A percentile compares a stretch with the other conserved stretches of the same genome.
These are phyloP conservation scores for Leavenworthia alabamica DNA, from an alignment of 345 rosid species.

Conservation along the genomic window DNA sequence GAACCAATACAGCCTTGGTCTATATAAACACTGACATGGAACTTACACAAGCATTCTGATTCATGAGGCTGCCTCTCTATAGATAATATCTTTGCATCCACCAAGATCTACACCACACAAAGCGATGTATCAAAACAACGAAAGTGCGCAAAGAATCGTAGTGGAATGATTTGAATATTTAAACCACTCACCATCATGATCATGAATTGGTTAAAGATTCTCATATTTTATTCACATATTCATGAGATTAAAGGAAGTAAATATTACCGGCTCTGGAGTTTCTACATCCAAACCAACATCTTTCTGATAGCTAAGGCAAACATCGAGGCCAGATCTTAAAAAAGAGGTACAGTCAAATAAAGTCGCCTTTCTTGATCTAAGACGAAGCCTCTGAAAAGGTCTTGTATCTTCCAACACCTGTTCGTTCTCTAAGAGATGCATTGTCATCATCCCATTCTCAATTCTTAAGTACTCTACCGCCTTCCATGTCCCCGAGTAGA, in stretches of 20 bases:
- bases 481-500: slow-evolving; percentile 54
- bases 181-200: neutral
- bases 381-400: slow-evolving; percentile 51
- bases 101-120: slow-evolving; percentile 48
- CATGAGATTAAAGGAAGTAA: neutral
- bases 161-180: neutral
- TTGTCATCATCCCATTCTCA: slow-evolving; percentile 42
- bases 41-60: slow-evolving; percentile 52
- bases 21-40: slow-evolving; percentile 48
- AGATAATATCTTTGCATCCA: slow-evolving; percentile 71
- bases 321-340: slow-evolving; percentile 70
- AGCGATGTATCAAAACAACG: neutral
- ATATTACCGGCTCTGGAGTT: slow-evolving; percentile 40
- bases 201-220: neutral
- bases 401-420: slow-evolving; percentile 31
- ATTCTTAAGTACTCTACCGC: slow-evolving; percentile 47
- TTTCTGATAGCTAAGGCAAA: slow-evolving; percentile 48
- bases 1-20: slow-evolving; percentile 53
- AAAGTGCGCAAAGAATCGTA: neutral
- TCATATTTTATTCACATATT: neutral
- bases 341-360: slow-evolving; percentile 59
- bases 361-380: slow-evolving; percentile 63
- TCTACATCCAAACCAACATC: slow-evolving; percentile 28
- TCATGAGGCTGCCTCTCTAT: slow-evolving; percentile 74
- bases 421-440: slow-evolving; percentile 36